phyloP scores from a whole-genome alignment of 2,329 filamentous ascomycete species.

The Alternaria brassicae region DNA sequence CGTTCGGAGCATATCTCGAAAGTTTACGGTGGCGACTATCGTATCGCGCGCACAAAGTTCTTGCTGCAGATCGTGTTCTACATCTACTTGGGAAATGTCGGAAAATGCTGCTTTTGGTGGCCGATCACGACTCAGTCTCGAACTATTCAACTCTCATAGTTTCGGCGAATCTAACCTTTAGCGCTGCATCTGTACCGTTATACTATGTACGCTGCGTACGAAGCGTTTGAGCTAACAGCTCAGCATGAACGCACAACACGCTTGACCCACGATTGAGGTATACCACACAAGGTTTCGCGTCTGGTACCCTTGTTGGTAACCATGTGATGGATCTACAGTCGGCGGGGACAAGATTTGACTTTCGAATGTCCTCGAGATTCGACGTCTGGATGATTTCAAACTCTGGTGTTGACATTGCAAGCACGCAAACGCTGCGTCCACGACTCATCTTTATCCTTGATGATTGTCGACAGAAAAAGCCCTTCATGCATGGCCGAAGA shows the following conservation, averaged over 20 bases:
- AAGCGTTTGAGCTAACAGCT: background rate
- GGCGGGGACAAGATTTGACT: slow-evolving; percentile 2
- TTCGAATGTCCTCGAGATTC: slow-evolving; percentile 6
- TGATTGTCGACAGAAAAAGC: background rate
- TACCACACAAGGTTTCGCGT: background rate
- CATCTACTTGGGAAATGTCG: background rate
- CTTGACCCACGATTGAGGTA: background rate
- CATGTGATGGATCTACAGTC: background rate
- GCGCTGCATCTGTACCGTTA: background rate
- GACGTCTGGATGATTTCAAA: slow-evolving; percentile 3
- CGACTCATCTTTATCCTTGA: slow-evolving; percentile 2
- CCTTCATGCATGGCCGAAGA: background rate
- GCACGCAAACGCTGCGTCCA: background rate
- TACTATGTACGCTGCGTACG: background rate
- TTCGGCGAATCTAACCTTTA: background rate
- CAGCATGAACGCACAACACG: background rate
- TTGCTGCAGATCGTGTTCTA: background rate
- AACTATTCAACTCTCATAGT: background rate
- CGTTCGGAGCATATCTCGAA: background rate
- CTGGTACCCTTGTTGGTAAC: background rate
- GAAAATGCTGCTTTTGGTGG: background rate
- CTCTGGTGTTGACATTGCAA: slow-evolving; percentile 1
- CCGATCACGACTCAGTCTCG: background rate
- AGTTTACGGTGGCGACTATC: slow-evolving; percentile 1
- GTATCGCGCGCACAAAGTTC: background rate